A percentile compares a stretch with the other conserved stretches of the same genome.
Evolutionary conservation across 164 flowering plant genomes (phyloP).

Genomic region (Berberis thunbergii): DNA sequence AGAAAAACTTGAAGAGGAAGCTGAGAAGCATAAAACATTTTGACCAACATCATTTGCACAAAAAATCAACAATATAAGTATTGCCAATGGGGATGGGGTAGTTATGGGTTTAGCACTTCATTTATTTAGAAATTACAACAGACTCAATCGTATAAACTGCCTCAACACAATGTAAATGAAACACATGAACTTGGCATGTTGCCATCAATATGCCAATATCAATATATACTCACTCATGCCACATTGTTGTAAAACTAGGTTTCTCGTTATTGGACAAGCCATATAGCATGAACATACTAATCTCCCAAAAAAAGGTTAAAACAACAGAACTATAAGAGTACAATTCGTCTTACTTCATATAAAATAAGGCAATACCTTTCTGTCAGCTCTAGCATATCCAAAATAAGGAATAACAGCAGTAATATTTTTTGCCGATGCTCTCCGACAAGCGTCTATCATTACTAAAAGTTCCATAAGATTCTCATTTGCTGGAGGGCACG

Average conservation of each 20-base stretch:
- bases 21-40: neutral
- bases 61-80: neutral
- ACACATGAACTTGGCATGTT: no score
- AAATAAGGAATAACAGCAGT: slow-evolving; percentile 99
- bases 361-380: slow-evolving; percentile 49
- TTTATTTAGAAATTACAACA: no score
- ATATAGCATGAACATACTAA: no score
- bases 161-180: no score
- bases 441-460: slow-evolving; percentile 96
- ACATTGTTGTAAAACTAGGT: no score
- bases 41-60: neutral
- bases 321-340: neutral
- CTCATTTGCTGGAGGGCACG: slow-evolving; percentile 96
- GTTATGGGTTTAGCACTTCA: no score
- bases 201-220: no score
- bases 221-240: no score
- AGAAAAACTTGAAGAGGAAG: neutral
- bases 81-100: no score
- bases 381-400: slow-evolving; percentile 99
- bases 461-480: slow-evolving; percentile 92
- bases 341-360: neutral
- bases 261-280: no score
- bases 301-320: neutral
- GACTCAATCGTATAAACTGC: no score
- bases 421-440: slow-evolving; percentile 94